Evolutionary conservation across 2,329 filamentous ascomycete genomes (phyloP).

Genomic region (Trichophyton verrucosum): DNA sequence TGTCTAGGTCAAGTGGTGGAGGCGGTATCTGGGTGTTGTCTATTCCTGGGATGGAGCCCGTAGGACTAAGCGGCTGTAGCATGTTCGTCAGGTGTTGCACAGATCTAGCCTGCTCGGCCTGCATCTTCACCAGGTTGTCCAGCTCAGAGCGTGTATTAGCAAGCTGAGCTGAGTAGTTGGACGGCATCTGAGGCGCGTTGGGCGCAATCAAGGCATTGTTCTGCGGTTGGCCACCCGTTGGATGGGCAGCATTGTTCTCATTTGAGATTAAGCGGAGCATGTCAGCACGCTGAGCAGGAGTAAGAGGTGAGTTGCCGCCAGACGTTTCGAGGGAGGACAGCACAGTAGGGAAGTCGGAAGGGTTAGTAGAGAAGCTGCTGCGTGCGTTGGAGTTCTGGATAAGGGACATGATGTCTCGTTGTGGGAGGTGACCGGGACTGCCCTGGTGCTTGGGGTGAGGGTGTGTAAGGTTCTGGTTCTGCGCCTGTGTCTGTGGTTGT

Average conservation of each 20-base stretch:
- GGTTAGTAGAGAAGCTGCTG: slow-evolving; percentile 27
- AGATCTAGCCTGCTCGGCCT: slow-evolving; percentile 63
- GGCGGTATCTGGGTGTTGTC: slow-evolving; percentile 27
- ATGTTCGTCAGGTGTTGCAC: slow-evolving; percentile 63
- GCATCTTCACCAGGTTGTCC: slow-evolving; percentile 64
- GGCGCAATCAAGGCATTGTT: slow-evolving; percentile 49
- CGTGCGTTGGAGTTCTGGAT: slow-evolving; percentile 37
- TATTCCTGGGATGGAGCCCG: slow-evolving; percentile 63
- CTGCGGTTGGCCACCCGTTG: slow-evolving; percentile 22
- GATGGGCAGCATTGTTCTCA: slow-evolving; percentile 33
- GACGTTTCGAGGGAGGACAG: slow-evolving; percentile 34
- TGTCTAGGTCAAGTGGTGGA: slow-evolving; percentile 42
- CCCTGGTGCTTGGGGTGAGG: slow-evolving; percentile 9
- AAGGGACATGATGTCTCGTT: slow-evolving; percentile 38
- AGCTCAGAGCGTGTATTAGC: slow-evolving; percentile 61
- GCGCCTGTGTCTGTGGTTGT: neutral
- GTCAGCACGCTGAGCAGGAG: slow-evolving; percentile 34
- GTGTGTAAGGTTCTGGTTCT: slow-evolving; percentile 2
- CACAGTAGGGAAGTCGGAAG: slow-evolving; percentile 34
- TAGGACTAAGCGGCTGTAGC: slow-evolving; percentile 68
- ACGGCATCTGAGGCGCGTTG: slow-evolving; percentile 42
- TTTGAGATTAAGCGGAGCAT: slow-evolving; percentile 37
- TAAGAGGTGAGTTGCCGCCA: slow-evolving; percentile 32
- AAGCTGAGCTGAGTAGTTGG: slow-evolving; percentile 38
- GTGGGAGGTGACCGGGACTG: slow-evolving; percentile 16